Base-by-base conservation (phyloP, 139 green algal species). In the Picocystis salinarum region DNA sequence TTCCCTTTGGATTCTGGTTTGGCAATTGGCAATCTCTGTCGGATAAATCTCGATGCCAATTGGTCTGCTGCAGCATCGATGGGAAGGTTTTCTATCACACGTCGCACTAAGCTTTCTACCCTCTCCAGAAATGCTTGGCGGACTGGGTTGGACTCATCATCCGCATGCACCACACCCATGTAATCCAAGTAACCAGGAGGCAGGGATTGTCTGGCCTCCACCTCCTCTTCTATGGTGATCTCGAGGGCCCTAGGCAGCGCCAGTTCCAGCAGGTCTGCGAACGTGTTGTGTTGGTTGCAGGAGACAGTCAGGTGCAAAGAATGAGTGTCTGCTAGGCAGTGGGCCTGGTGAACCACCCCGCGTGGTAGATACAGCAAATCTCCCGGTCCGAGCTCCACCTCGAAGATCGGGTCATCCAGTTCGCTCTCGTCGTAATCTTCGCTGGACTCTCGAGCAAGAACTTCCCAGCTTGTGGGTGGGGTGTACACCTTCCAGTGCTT, bases 231-330 rank as follows among this genome's bases (percentile, higher is more conserved):
- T 2, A 53, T 45, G 9, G 64, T 59, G 18, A 62, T 22, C 29
- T 51, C 31, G 18, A 80, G 29, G 25, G 66, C 70, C 3, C 39
- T 23, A 0, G 59, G 64, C 25, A 46, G 42, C 4, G 65, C 48
- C 7, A 62, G 7, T n/a, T 64, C 41, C n/a, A 79, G 40, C 10
- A 73, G 46, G 52, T 79, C 67, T 6, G 64, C 62, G 62, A 60
- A 80, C 18, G 67, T 69, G 45, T 67, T 64, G 13, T 42, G 42
- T 47, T 81, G 67, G 46, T 73, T 69, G 4, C 56, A 57, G 0
- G 67, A 80, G 22, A 88, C 28, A 12, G 76, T 88, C 34, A 83
- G 6, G 58, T 88, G 76, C 45, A 88, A 46, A 4, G 70, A 82
- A 59, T 73, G 54, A 28, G 29, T 36, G 27, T 64, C 61, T 1